phyloP scores from a whole-genome alignment of 2,329 filamentous ascomycete species.

The Paracamarosporium sp. region DNA sequence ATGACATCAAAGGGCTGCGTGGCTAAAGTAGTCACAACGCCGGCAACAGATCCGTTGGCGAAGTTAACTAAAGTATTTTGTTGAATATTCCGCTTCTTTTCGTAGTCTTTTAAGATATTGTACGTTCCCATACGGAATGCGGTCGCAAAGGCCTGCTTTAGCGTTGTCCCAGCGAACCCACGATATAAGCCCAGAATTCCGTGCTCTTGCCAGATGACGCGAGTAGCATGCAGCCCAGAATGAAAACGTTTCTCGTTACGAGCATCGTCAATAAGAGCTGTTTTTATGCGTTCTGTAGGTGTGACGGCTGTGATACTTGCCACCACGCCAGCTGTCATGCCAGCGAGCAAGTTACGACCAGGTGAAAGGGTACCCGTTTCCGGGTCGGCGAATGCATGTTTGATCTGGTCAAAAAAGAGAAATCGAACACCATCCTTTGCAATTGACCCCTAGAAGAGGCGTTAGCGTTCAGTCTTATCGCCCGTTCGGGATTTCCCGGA shows the following conservation, averaged over 20 bases:
- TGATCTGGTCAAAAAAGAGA: conserved; percentile 70
- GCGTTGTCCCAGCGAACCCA: conserved; percentile 65
- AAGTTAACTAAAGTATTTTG: conserved; percentile 64
- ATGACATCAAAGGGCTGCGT: conserved; percentile 70
- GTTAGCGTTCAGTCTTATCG: conserved; percentile 13
- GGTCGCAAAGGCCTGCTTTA: conserved; percentile 68
- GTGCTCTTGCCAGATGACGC: conserved; percentile 57
- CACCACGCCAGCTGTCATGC: conserved; percentile 68
- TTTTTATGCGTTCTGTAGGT: conserved; percentile 73
- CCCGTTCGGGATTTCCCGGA: conserved; percentile 11
- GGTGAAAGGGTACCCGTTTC: conserved; percentile 65
- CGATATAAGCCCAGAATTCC: conserved; percentile 64
- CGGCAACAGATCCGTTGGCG: conserved; percentile 66
- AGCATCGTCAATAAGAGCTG: conserved; percentile 70
- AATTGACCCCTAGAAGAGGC: conserved; percentile 56
- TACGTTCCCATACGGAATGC: conserved; percentile 69
- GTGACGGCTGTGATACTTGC: conserved; percentile 71
- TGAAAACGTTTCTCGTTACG: conserved; percentile 57
- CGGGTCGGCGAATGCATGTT: conserved; percentile 61
- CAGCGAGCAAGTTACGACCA: conserved; percentile 64
- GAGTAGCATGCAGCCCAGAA: conserved; percentile 59
- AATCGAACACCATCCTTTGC: conserved; percentile 72
- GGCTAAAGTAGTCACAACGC: conserved; percentile 64
- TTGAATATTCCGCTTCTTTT: conserved; percentile 54
- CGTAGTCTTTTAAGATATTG: conserved; percentile 68